These are phyloP conservation scores for Chalciporus sphaerocephalus DNA, from an alignment of 768 basidiomycete species.

Conservation along the genomic window DNA sequence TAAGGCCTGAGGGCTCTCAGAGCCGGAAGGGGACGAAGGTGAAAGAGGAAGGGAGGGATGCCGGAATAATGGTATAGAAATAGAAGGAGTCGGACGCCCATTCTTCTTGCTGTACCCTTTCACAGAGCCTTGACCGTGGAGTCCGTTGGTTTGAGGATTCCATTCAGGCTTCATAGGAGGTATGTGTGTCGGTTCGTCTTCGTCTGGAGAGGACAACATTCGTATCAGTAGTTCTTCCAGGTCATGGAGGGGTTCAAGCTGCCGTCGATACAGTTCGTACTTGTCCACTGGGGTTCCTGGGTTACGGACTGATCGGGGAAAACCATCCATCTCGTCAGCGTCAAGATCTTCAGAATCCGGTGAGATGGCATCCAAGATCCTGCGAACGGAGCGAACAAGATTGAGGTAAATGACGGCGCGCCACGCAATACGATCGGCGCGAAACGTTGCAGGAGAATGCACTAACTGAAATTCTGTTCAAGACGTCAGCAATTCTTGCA, in stretches of 20 bases:
- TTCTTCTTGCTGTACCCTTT: slow-evolving; percentile 26
- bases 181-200: slow-evolving; percentile 60
- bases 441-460: slow-evolving; percentile 73
- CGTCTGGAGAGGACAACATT: slow-evolving; percentile 64
- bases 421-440: slow-evolving; percentile 80
- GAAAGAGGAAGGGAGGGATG: slow-evolving; percentile 23
- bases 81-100: slow-evolving; percentile 43
- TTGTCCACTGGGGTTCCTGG: slow-evolving; percentile 49
- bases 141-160: slow-evolving; percentile 29
- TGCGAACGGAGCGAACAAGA: slow-evolving; percentile 75
- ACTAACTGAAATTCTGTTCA: slow-evolving; percentile 75
- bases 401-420: slow-evolving; percentile 86
- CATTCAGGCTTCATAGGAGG: slow-evolving; percentile 36
- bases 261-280: slow-evolving; percentile 57
- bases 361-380: slow-evolving; percentile 74
- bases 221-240: slow-evolving; percentile 68
- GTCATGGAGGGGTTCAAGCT: slow-evolving; percentile 63
- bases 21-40: slow-evolving; percentile 25
- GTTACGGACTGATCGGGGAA: slow-evolving; percentile 43
- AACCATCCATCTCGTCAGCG: slow-evolving; percentile 49
- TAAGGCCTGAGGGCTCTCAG: slow-evolving; percentile 1
- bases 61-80: slow-evolving; percentile 29
- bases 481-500: slow-evolving; percentile 16
- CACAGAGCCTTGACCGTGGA: slow-evolving; percentile 11
- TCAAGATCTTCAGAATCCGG: slow-evolving; percentile 58